Percentiles rank a stretch among this genome's conserved stretches.
These are phyloP conservation scores for Fraxinus sp. DNA, from an alignment of 305 asterid species.

Conservation along the genomic window DNA sequence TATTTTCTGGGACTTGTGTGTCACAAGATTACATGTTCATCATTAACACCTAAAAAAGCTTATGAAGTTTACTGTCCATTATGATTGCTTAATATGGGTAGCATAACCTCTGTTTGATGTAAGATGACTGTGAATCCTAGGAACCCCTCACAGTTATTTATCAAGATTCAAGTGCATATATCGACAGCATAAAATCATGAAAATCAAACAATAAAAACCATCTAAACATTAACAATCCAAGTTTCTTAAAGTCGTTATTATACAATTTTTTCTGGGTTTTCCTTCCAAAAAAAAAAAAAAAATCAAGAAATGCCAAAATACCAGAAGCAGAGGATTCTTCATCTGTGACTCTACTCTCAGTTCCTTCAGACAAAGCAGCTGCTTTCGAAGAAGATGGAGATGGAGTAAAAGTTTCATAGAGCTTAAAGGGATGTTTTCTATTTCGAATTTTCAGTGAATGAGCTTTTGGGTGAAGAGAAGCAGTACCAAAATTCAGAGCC, in stretches of 20 bases:
- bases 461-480: constrained; percentile 41
- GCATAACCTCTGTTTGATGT: not conserved
- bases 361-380: constrained; percentile 65
- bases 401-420: constrained; percentile 19
- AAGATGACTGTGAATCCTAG: not conserved
- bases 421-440: constrained; percentile 37
- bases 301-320: constrained; percentile 19
- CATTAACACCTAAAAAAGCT: not conserved
- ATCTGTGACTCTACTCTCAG: constrained; percentile 53
- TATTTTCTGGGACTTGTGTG: not conserved
- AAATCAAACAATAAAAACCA: not conserved
- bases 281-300: not conserved
- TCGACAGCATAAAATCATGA: not conserved
- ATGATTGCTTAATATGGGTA: not conserved
- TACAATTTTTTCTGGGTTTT: not conserved
- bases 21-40: not conserved
- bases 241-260: not conserved
- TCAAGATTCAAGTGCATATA: not conserved
- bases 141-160: not conserved
- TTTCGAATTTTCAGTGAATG: constrained; percentile 30
- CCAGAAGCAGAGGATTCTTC: constrained; percentile 58
- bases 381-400: constrained; percentile 37
- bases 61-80: not conserved
- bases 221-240: not conserved
- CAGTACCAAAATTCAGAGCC: constrained; percentile 62